A percentile compares a stretch with the other conserved stretches of the same genome.
phyloP scores from a whole-genome alignment of 2,329 filamentous ascomycete genomes.

The Trichophyton verrucosum region DNA sequence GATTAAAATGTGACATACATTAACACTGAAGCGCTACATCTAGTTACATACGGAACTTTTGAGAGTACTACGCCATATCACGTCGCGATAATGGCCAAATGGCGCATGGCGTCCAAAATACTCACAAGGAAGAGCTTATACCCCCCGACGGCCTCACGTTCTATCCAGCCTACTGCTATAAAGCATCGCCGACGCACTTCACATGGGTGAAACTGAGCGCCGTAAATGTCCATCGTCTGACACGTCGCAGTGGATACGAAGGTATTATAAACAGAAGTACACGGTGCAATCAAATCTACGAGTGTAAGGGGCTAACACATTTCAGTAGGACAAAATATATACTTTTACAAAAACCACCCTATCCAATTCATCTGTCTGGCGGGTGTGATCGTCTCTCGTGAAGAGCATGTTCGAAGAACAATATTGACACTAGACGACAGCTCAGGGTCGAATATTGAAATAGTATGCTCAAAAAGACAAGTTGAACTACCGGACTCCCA shows the following conservation, averaged over 20 bases:
- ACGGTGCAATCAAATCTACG: neutral
- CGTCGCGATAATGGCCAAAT: neutral
- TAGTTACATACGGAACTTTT: no score
- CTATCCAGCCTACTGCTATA: conserved; percentile 50
- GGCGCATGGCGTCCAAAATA: neutral
- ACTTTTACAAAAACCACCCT: conserved; percentile 61
- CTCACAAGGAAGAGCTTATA: neutral
- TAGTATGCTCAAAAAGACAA: conserved; percentile 35
- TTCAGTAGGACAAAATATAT: conserved; percentile 40
- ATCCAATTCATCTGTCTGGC: conserved; percentile 62
- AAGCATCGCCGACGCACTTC: conserved; percentile 48
- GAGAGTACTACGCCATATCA: neutral
- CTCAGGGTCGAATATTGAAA: conserved; percentile 46
- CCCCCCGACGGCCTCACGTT: conserved; percentile 21
- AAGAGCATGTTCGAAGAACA: conserved; percentile 41
- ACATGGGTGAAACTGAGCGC: conserved; percentile 51
- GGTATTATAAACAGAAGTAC: conserved; percentile 26
- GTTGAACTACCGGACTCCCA: conserved; percentile 16
- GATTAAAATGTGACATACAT: neutral
- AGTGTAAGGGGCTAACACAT: neutral
- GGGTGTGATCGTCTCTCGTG: conserved; percentile 54
- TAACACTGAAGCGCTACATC: no score
- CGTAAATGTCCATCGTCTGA: conserved; percentile 43
- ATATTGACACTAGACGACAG: conserved; percentile 50
- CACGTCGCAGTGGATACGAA: conserved; percentile 37